Base-by-base conservation (phyloP, 1,284 basidiomycete species). In the Neonothopanus nambi region DNA sequence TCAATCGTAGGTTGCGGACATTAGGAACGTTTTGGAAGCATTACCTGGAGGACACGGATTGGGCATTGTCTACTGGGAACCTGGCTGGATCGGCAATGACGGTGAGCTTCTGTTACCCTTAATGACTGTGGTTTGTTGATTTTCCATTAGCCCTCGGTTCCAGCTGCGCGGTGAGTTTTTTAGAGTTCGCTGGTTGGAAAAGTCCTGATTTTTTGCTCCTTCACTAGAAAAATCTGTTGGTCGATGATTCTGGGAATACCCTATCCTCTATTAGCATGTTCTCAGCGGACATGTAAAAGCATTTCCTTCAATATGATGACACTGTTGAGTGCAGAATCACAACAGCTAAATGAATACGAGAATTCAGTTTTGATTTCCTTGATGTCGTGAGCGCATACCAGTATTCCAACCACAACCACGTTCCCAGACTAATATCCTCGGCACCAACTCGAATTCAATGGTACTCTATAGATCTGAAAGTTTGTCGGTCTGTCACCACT, bases 71-170 rank as follows among this genome's bases (percentile, higher is more conserved):
- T 84, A 85, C 62, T 85, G 82, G 83, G 82, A 85, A 62, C 82
- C 82, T 37, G 81, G 73, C 43, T 85, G 83, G 82, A 70, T 84
- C 51, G 82, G 82, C 2, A 84, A 77, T 57, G 82, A 80, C 13
- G 72, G 59, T 51, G 40, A 23, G 48, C 43, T 21, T n/a, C 20
- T n/a, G 11, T 12, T 39, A 5, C 38, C 33, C 18, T 37, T 26
- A 7, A 17, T 1, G 4, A 23, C 12, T 42, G 36, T 11, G 5
- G 24, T 28, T 52, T 12, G 8, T 21, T 24, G 13, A 33, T 5
- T 28, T 47, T 33, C 3, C 1, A 26, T 40, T 3, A 40, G 39
- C 28, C 18, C 28, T 85, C 39, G 82, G 83, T 11, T 82, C 80
- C 23, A 64, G 67, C 20, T 85, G 83, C 58, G 64, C 77, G 28